A percentile compares a stretch with the other conserved stretches of the same genome.
Evolutionary conservation across 495 filamentous ascomycete genomes (phyloP).

Genomic region (Penicillium longicatenatum): DNA sequence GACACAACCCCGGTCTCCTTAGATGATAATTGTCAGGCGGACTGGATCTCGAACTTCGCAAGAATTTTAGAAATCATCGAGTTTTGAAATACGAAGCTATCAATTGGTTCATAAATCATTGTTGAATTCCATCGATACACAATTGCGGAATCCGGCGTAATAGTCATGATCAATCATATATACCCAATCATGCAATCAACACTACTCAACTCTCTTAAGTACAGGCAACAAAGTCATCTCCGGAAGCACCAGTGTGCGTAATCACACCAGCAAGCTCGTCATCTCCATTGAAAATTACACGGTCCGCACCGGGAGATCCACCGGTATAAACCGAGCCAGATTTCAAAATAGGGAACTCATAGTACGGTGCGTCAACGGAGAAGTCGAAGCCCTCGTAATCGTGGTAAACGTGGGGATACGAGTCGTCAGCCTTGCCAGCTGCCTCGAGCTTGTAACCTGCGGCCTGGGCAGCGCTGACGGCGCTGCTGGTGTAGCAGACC

Average conservation of each 20-base stretch:
- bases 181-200: too few species aligned
- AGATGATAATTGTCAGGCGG: conserved; percentile 6
- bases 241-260: conserved; percentile 69
- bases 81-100: neutral
- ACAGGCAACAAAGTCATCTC: conserved; percentile 66
- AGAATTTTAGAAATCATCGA: neutral
- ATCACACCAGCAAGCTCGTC: conserved; percentile 60
- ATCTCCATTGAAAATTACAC: conserved; percentile 64
- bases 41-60: conserved; percentile 29
- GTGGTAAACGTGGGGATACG: conserved; percentile 73
- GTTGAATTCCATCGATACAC: too few species aligned
- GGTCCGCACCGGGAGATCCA: conserved; percentile 68
- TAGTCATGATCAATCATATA: too few species aligned
- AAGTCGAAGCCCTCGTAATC: conserved; percentile 76
- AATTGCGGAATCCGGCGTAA: too few species aligned
- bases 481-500: conserved; percentile 48
- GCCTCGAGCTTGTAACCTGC: conserved; percentile 52
- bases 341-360: conserved; percentile 70
- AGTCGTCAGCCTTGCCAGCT: conserved; percentile 47
- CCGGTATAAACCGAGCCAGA: conserved; percentile 57
- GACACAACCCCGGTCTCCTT: conserved; percentile 2
- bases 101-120: neutral
- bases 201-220: conserved; percentile 7
- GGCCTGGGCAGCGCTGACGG: conserved; percentile 50
- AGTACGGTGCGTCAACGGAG: conserved; percentile 61